These are phyloP conservation scores for Lipomyces spencermartinsiae DNA, from an alignment of 805 yeast species.

Conservation along the genomic window DNA sequence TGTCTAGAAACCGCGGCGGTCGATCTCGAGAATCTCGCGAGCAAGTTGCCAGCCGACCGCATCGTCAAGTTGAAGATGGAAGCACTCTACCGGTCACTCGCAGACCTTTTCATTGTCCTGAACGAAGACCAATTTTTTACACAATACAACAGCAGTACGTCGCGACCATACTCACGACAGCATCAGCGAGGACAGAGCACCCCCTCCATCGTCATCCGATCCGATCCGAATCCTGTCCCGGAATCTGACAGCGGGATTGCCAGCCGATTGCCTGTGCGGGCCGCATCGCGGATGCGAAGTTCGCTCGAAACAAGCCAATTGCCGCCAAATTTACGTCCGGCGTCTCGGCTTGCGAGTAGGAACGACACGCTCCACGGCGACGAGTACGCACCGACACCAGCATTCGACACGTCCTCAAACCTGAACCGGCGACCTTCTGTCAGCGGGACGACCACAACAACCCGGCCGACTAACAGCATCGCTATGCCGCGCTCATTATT, in stretches of 20 bases:
- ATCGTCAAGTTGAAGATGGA: slow-evolving; percentile 23
- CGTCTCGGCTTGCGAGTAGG: slow-evolving; percentile 28
- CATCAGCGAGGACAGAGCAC: slow-evolving; percentile 2
- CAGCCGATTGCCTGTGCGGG: slow-evolving; percentile 28
- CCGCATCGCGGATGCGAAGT: slow-evolving; percentile 31
- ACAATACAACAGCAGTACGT: neutral
- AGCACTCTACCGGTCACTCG: slow-evolving; percentile 23
- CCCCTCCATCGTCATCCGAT: neutral
- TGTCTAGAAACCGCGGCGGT: slow-evolving; percentile 3
- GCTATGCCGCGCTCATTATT: slow-evolving; percentile 1
- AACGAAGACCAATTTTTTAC: neutral
- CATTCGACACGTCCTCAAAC: neutral
- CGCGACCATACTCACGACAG: neutral
- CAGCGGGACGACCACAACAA: neutral
- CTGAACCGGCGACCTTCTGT: neutral
- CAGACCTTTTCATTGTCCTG: slow-evolving; percentile 20
- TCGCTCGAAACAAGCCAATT: slow-evolving; percentile 31
- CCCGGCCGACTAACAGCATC: neutral
- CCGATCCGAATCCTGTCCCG: neutral
- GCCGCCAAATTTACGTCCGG: slow-evolving; percentile 27
- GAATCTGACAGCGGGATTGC: neutral
- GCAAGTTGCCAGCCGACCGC: slow-evolving; percentile 10
- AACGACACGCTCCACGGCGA: neutral
- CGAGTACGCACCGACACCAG: neutral
- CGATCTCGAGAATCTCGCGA: slow-evolving; percentile 9